Percentiles rank a stretch among this genome's conserved stretches.
Conservation (phyloP, 352 stramenopile species). For the Globisporangium emineosum region DNA sequence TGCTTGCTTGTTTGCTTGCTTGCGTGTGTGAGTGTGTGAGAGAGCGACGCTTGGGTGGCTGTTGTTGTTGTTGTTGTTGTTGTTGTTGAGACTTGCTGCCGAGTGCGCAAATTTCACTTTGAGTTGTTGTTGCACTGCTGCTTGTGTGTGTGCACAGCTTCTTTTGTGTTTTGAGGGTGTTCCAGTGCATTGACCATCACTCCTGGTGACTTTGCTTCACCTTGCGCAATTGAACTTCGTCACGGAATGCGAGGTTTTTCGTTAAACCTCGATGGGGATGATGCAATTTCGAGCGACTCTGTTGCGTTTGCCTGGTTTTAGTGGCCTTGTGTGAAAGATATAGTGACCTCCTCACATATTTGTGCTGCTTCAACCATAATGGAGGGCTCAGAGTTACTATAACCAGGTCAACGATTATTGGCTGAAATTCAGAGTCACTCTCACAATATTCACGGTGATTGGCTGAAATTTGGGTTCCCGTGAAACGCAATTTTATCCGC, state of each 20-base stretch:
- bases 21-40: neutral
- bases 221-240: conserved; percentile 2
- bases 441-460: neutral
- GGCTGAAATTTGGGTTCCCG: neutral
- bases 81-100: conserved; percentile 1
- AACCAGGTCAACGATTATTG: neutral
- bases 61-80: neutral
- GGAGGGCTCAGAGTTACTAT: neutral
- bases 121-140: neutral
- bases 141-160: neutral
- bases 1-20: neutral
- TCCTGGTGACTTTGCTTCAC: neutral
- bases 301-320: neutral
- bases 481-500: conserved; percentile 12
- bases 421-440: neutral
- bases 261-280: conserved; percentile 2
- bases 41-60: conserved; percentile 1
- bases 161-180: conserved; percentile 2
- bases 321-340: neutral
- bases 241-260: neutral
- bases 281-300: neutral
- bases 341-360: neutral
- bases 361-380: too few species aligned
- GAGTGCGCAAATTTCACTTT: conserved; percentile 17
- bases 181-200: neutral